Percentiles rank a stretch among this genome's conserved stretches.
phyloP scores from a whole-genome alignment of 2,329 filamentous ascomycete species.

The Penicillium sp. region DNA sequence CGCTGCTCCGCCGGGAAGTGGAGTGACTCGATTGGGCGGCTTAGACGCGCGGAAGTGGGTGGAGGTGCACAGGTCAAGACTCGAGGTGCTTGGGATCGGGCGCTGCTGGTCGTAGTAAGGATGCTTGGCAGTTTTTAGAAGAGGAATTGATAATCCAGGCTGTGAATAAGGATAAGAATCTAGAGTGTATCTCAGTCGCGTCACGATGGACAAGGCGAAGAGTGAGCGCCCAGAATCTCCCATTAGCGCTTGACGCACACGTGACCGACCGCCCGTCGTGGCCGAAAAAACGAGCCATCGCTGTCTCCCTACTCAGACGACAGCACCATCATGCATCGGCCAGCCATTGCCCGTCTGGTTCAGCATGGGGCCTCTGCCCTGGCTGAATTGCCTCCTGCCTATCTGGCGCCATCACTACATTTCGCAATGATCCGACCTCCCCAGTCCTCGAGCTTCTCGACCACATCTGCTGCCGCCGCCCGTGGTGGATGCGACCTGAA shows the following conservation, averaged over 20 bases:
- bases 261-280: conserved; percentile 26
- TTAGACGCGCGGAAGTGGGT: conserved; percentile 22
- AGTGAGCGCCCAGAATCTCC: conserved; percentile 7
- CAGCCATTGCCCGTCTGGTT: conserved; percentile 33
- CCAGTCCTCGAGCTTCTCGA: conserved; percentile 48
- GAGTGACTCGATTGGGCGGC: conserved; percentile 27
- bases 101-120: background rate
- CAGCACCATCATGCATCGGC: conserved; percentile 38
- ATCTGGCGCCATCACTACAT: conserved; percentile 45
- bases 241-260: conserved; percentile 23
- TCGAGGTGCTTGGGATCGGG: conserved; percentile 1
- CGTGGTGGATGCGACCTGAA: conserved; percentile 71
- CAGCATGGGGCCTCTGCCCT: conserved; percentile 35
- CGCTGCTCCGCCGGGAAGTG: conserved; percentile 30
- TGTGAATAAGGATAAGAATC: no score
- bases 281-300: conserved; percentile 24
- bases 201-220: background rate
- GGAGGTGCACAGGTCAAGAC: conserved; percentile 10
- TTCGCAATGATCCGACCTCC: conserved; percentile 33
- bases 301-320: conserved; percentile 12
- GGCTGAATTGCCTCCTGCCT: conserved; percentile 43
- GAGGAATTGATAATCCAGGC: background rate
- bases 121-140: background rate
- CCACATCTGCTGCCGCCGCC: conserved; percentile 52
- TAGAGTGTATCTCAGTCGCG: no score